These are phyloP conservation scores for Macrophomina pseudophaseolina DNA, from an alignment of 2,329 filamentous ascomycete species.

Conservation along the genomic window DNA sequence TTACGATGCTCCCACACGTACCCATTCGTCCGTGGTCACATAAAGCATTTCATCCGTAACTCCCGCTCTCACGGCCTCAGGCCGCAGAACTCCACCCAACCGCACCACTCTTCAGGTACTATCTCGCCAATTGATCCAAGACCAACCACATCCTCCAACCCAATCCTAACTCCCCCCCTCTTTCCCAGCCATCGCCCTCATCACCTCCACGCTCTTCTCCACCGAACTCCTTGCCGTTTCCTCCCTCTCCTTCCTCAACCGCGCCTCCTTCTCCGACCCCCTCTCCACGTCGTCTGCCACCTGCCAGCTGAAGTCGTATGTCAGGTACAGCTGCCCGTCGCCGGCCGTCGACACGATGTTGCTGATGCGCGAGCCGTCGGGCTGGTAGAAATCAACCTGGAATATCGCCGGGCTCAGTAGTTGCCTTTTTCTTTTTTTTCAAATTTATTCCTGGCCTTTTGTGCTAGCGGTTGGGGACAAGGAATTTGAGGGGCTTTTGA, in stretches of 20 bases:
- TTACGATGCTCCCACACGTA: too few relatives aligned
- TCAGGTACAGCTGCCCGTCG: conserved; percentile 42
- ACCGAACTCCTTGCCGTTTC: conserved; percentile 49
- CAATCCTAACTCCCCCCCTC: conserved; percentile 15
- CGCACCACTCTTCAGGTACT: too few relatives aligned
- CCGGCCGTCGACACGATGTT: conserved; percentile 52
- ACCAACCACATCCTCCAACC: neutral
- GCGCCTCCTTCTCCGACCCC: conserved; percentile 41
- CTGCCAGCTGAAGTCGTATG: conserved; percentile 53
- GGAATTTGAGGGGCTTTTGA: too few relatives aligned
- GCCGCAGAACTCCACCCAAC: too few relatives aligned
- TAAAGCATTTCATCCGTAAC: too few relatives aligned
- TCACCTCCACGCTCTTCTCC: conserved; percentile 48
- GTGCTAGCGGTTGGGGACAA: too few relatives aligned
- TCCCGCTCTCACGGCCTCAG: too few relatives aligned
- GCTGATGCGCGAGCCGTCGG: conserved; percentile 49
- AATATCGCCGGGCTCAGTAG: conserved; percentile 27
- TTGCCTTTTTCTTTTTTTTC: too few relatives aligned
- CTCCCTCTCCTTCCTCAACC: conserved; percentile 36
- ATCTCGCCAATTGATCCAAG: neutral
- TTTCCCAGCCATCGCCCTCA: conserved; percentile 50
- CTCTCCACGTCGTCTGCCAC: conserved; percentile 40
- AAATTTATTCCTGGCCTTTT: too few relatives aligned
- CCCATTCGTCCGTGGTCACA: too few relatives aligned
- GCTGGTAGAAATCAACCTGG: conserved; percentile 52